Percentiles rank a stretch among this genome's conserved stretches.
Conservation (phyloP, 2,329 filamentous ascomycete genomes). For the Colletotrichum lini region DNA sequence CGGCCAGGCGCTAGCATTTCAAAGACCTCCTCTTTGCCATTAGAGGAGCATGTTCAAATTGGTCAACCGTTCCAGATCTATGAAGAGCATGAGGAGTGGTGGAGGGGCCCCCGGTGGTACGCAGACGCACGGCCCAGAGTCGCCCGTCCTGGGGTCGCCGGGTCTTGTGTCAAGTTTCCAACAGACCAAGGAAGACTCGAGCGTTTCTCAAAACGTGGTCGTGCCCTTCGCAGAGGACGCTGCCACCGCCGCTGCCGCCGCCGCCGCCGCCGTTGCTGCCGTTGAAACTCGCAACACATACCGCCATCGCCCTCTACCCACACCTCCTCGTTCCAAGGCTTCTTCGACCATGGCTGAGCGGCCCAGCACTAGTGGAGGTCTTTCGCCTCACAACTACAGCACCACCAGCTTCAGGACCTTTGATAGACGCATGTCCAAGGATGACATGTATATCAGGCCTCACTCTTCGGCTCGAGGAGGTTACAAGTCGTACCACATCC, state of each 20-base stretch:
- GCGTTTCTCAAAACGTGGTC: conserved; percentile 51
- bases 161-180: conserved; percentile 55
- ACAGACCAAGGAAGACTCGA: conserved; percentile 49
- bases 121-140: conserved; percentile 46
- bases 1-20: conserved; percentile 35
- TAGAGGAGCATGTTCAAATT: conserved; percentile 52
- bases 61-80: conserved; percentile 52
- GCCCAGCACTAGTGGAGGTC: conserved; percentile 59
- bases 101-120: conserved; percentile 42
- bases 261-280: conserved; percentile 49
- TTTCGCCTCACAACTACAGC: conserved; percentile 46
- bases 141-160: conserved; percentile 44
- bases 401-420: conserved; percentile 49
- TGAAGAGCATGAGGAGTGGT: conserved; percentile 46
- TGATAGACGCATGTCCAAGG: conserved; percentile 62
- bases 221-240: conserved; percentile 48
- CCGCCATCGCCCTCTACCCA: conserved; percentile 44
- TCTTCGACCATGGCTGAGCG: conserved; percentile 50
- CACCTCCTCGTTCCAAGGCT: conserved; percentile 42
- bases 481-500: conserved; percentile 57
- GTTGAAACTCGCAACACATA: conserved; percentile 45
- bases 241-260: conserved; percentile 50
- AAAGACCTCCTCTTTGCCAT: conserved; percentile 34
- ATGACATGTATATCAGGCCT: conserved; percentile 55
- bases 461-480: conserved; percentile 51